Base-by-base conservation (phyloP, 108 stramenopile genomes). In the Discostella pseudostelligera region DNA sequence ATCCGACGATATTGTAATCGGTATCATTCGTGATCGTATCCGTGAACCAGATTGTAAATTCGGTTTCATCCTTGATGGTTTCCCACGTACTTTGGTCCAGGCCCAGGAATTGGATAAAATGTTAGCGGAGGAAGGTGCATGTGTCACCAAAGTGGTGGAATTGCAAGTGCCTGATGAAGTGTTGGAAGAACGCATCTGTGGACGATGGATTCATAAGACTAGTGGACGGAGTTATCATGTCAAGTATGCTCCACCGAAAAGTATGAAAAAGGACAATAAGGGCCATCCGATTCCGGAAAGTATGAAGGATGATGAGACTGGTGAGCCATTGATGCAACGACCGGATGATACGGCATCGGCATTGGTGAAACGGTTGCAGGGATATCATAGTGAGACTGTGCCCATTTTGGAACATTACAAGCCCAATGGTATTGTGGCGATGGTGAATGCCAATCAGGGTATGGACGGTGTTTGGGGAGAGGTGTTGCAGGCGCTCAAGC, bases 61-160 rank as follows among this genome's bases (percentile, higher is more conserved):
- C 69, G 99, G 99, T 22, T 99, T 99, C 83, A 97, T 99, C 69
- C 86, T 99, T 43, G 93, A 96, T 65, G 99, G 99, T 26, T 99
- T 99, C 81, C 98, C 97, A 13, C 96, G 98, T 53, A 99, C 97
- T 17, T 70, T 96, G 24, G 82, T 74, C n/a, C 99, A 99, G 81
- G 97, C 96, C 28, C 63, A 91, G 78, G 92, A 86, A 46, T 82
- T 99, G 70, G 99, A 99, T 65, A 83, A 84, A 62, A 89, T 98
- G 81, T 80, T 98, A 59, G 87, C 93, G 20, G 67, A 89, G 49
- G 93, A 90, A 51, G 91, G 92, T 24, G 87, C 92, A n/a, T 72
- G 70, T 49, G 95, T 98, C 37, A 90, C 92, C 76, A 92, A 89
- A 74, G 96, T 98, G 14, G 70, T 99, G 28, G 95, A 97, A 62